phyloP scores from a whole-genome alignment of 805 yeast species.

The Cyberlindnera misumaiensis region DNA sequence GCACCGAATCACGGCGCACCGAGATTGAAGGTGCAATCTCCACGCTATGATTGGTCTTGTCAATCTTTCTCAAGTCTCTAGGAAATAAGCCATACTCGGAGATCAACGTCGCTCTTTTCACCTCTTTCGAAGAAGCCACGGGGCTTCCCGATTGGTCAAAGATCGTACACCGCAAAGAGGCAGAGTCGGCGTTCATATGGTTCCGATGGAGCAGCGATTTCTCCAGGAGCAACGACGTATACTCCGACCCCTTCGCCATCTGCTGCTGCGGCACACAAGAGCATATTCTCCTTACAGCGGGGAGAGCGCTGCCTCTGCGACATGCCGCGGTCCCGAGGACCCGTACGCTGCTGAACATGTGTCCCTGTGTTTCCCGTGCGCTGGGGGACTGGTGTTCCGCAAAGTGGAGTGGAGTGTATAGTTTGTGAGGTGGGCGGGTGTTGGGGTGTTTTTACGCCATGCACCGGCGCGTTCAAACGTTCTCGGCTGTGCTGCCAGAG shows the following conservation, averaged over 20 bases:
- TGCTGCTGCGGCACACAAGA: background rate
- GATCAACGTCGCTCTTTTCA: constrained; percentile 67
- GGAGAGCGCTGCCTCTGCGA: no score
- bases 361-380: no score
- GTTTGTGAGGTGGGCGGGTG: no score
- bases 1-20: constrained; percentile 62
- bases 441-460: no score
- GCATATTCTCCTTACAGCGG: no score
- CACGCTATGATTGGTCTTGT: constrained; percentile 45
- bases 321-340: no score
- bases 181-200: constrained; percentile 27
- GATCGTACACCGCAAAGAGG: constrained; percentile 68
- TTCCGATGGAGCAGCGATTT: constrained; percentile 32
- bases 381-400: no score
- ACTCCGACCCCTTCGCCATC: constrained; percentile 8
- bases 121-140: constrained; percentile 60
- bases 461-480: no score
- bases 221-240: constrained; percentile 28
- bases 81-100: constrained; percentile 76
- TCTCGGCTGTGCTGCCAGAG: background rate
- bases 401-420: no score
- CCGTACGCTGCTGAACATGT: no score
- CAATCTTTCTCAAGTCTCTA: constrained; percentile 85
- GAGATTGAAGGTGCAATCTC: constrained; percentile 82
- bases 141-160: constrained; percentile 68